A percentile compares a stretch with the other conserved stretches of the same genome.
These are phyloP conservation scores for Aspergillus campestris DNA, from an alignment of 495 filamentous ascomycete species.

Conservation along the genomic window DNA sequence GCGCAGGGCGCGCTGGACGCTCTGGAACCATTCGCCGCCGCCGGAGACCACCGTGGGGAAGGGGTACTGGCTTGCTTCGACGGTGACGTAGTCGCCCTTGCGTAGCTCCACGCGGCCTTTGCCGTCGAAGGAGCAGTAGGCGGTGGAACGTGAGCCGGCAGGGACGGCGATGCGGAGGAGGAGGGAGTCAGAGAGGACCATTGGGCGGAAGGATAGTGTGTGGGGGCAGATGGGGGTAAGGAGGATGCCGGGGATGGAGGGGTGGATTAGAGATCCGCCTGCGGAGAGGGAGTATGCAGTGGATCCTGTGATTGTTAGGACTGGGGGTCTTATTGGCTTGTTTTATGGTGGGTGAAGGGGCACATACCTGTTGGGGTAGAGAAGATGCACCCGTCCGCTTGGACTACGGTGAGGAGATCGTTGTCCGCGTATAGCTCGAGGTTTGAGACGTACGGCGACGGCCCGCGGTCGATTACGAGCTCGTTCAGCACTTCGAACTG, in stretches of 20 bases:
- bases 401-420: constrained; percentile 84
- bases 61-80: constrained; percentile 88
- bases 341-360: background rate
- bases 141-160: constrained; percentile 72
- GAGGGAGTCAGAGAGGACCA: constrained; percentile 96
- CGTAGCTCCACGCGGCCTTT: constrained; percentile 88
- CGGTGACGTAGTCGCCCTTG: constrained; percentile 87
- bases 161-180: constrained; percentile 84
- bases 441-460: constrained; percentile 93
- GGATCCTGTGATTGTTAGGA: constrained; percentile 44
- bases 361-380: constrained; percentile 77
- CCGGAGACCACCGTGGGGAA: constrained; percentile 84
- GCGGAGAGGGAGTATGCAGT: constrained; percentile 96
- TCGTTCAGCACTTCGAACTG: constrained; percentile 96
- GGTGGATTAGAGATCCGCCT: constrained; percentile 90
- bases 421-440: constrained; percentile 91
- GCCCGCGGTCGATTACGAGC: constrained; percentile 92
- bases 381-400: constrained; percentile 96
- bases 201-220: constrained; percentile 90
- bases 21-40: constrained; percentile 87
- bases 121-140: constrained; percentile 94
- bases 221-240: constrained; percentile 97
- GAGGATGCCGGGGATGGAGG: constrained; percentile 94
- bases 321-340: background rate
- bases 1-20: constrained; percentile 76